Percentiles rank a stretch among this genome's conserved stretches.
These are phyloP conservation scores for Croton setiger DNA, from an alignment of 441 rosid genomes.

Conservation along the genomic window DNA sequence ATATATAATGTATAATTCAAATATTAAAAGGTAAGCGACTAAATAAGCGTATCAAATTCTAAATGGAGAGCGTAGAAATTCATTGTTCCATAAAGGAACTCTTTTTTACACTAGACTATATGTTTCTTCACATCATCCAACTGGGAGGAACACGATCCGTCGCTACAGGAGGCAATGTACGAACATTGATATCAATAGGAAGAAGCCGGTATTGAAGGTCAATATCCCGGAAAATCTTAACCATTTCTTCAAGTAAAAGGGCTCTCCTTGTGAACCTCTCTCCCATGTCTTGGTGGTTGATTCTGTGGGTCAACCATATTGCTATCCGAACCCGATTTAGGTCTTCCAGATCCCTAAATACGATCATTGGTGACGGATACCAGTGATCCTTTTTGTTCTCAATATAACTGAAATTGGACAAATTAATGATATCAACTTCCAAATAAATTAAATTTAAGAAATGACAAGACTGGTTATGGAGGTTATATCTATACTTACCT, in stretches of 20 bases:
- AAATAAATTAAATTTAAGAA: not conserved
- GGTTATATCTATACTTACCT: conserved; percentile 32
- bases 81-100: too few relatives aligned
- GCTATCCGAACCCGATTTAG: conserved; percentile 44
- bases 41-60: too few relatives aligned
- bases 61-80: too few relatives aligned
- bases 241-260: conserved; percentile 59
- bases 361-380: conserved; percentile 46
- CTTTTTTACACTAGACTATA: too few relatives aligned
- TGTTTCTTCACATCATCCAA: conserved; percentile 42
- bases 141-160: conserved; percentile 48
- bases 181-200: conserved; percentile 67
- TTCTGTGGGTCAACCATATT: conserved; percentile 57
- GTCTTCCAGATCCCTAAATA: conserved; percentile 48
- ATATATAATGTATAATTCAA: too few relatives aligned
- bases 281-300: conserved; percentile 67
- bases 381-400: conserved; percentile 69
- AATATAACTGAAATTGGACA: conserved; percentile 41
- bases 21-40: too few relatives aligned
- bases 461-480: not conserved
- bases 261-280: conserved; percentile 60
- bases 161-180: conserved; percentile 30
- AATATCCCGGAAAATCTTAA: conserved; percentile 56
- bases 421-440: too few relatives aligned
- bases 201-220: conserved; percentile 64